Conservation (phyloP, 495 filamentous ascomycete genomes). For the Penicillium paxilli region DNA sequence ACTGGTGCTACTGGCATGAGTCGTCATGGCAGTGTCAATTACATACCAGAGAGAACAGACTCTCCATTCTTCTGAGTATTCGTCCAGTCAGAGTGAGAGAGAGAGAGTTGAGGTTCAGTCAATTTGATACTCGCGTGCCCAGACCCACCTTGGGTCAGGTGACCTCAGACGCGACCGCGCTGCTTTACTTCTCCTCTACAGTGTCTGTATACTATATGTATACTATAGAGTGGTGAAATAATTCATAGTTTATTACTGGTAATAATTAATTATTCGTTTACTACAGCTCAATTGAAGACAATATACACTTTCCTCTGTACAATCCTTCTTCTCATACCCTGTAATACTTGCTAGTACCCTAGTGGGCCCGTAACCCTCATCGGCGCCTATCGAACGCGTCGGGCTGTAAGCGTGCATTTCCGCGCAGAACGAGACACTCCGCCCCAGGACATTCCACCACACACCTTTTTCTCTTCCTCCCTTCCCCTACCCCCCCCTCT, state of each 20-base stretch:
- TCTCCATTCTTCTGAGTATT: too few species aligned
- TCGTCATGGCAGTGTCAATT: too few species aligned
- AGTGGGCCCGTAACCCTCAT: slow-evolving; percentile 43
- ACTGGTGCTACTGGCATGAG: too few species aligned
- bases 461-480: slow-evolving; percentile 38
- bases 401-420: slow-evolving; percentile 50
- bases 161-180: slow-evolving; percentile 31
- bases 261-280: neutral
- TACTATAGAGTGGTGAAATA: too few species aligned
- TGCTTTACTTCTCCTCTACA: too few species aligned
- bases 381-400: slow-evolving; percentile 52
- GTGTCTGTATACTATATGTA: too few species aligned
- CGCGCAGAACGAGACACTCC: slow-evolving; percentile 43
- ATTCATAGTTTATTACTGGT: neutral
- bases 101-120: neutral
- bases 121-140: slow-evolving; percentile 23
- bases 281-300: neutral
- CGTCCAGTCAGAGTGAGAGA: too few species aligned
- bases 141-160: slow-evolving; percentile 20
- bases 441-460: slow-evolving; percentile 43
- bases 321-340: too few species aligned
- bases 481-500: slow-evolving; percentile 14
- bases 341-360: too few species aligned
- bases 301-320: neutral
- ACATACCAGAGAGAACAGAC: neutral